phyloP scores from a whole-genome alignment of 768 basidiomycete genomes.

The Macrocybe gigantea region DNA sequence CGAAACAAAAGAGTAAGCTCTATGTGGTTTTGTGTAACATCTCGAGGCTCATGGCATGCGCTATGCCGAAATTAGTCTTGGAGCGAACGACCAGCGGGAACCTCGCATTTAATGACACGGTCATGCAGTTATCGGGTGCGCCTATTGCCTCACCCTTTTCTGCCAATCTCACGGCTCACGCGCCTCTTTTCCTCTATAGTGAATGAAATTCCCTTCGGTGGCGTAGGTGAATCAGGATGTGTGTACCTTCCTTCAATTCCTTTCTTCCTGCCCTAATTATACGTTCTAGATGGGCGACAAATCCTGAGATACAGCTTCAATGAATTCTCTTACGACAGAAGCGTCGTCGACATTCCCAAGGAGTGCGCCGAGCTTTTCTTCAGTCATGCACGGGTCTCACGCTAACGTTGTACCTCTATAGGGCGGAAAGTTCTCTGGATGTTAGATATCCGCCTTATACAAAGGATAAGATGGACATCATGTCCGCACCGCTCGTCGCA shows the following conservation, averaged over 20 bases:
- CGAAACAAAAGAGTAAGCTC: constrained; percentile 32
- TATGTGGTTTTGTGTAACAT: neutral
- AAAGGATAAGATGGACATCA: constrained; percentile 19
- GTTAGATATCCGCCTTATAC: constrained; percentile 51
- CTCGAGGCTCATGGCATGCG: neutral
- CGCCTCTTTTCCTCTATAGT: constrained; percentile 8
- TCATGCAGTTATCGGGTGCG: constrained; percentile 47
- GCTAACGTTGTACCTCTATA: constrained; percentile 11
- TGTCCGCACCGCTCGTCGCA: too few relatives aligned
- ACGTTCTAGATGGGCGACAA: constrained; percentile 46
- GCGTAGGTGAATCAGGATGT: constrained; percentile 64
- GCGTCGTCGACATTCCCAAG: constrained; percentile 44
- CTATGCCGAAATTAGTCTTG: constrained; percentile 33
- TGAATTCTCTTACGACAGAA: constrained; percentile 43
- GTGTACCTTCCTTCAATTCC: constrained; percentile 15
- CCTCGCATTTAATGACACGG: constrained; percentile 53
- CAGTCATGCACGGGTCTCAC: neutral
- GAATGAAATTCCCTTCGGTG: constrained; percentile 40
- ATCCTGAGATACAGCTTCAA: constrained; percentile 48
- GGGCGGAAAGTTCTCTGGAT: constrained; percentile 32
- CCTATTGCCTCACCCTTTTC: neutral
- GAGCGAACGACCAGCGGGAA: constrained; percentile 51
- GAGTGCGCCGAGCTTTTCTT: constrained; percentile 28
- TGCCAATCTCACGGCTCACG: constrained; percentile 1
- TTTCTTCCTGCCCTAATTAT: neutral